These are phyloP conservation scores for Odonthalia washingtoniensis DNA, from an alignment of 31 red algal genomes.

Conservation along the genomic window DNA sequence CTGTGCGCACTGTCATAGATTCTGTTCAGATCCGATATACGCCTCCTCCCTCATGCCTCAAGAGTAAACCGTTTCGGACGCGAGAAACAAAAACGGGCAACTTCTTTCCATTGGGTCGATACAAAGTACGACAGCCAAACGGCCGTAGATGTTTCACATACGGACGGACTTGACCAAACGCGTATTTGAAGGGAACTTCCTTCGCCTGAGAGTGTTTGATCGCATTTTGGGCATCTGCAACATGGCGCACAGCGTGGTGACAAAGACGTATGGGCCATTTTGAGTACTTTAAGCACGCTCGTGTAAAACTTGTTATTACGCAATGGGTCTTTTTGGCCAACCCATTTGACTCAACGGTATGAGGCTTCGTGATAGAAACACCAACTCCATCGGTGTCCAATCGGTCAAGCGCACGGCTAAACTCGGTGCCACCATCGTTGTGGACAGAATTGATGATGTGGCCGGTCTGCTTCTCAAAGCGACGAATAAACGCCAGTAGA, in stretches of 20 bases:
- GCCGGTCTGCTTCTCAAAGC: slow-evolving; percentile 1
- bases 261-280: slow-evolving; percentile 29
- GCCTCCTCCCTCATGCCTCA: slow-evolving; percentile 16
- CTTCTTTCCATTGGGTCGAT: not conserved
- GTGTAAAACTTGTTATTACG: slow-evolving; percentile 1
- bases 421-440: slow-evolving; percentile 45
- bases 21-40: slow-evolving; percentile 8
- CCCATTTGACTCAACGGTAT: slow-evolving; percentile 38
- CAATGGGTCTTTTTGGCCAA: slow-evolving; percentile 39
- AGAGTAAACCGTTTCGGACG: not conserved
- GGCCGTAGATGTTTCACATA: not conserved
- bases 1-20: not conserved
- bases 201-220: not conserved
- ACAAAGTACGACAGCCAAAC: slow-evolving; percentile 18
- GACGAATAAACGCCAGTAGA: not conserved
- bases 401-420: not conserved
- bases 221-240: slow-evolving; percentile 13
- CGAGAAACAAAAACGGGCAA: not conserved
- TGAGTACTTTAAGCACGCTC: slow-evolving; percentile 26
- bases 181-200: not conserved
- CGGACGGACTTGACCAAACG: not conserved
- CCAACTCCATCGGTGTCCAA: not conserved
- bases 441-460: not conserved
- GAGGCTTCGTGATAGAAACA: not conserved
- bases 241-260: slow-evolving; percentile 29